These are phyloP conservation scores for Chaetomiaceae sp. DNA, from an alignment of 2,329 filamentous ascomycete genomes.

Conservation along the genomic window DNA sequence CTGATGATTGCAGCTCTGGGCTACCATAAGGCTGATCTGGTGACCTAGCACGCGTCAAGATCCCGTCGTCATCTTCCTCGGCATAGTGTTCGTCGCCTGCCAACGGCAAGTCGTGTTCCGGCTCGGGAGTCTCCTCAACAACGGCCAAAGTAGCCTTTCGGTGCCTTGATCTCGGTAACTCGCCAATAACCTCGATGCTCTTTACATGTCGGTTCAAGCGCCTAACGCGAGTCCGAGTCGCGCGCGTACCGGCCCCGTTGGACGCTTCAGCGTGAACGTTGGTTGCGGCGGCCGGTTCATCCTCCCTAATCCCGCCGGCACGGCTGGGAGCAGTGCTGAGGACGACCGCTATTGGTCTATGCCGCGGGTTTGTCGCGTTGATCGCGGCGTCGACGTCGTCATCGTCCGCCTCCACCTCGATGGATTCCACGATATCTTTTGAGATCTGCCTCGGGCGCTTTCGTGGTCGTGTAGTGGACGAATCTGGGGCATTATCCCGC, in stretches of 20 bases:
- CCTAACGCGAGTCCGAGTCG: not conserved
- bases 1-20: constrained; percentile 7
- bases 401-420: constrained; percentile 5
- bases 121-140: not conserved
- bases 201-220: not conserved
- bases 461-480: not conserved
- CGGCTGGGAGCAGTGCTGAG: not conserved
- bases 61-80: not conserved
- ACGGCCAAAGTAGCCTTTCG: not conserved
- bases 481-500: not conserved
- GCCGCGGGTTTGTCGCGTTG: not conserved
- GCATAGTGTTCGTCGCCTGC: not conserved
- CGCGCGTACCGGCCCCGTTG: not conserved
- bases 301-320: not conserved
- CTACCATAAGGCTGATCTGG: not conserved
- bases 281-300: not conserved
- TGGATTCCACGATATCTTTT: not conserved
- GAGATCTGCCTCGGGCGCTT: not conserved
- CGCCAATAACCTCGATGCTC: constrained; percentile 1
- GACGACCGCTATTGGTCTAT: not conserved
- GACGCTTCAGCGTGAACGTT: not conserved
- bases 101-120: not conserved
- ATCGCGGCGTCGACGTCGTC: constrained; percentile 8
- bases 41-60: not conserved
- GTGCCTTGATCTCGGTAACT: not conserved